Conservation (phyloP, 768 basidiomycete genomes). For the Leccinum sublutescens region DNA sequence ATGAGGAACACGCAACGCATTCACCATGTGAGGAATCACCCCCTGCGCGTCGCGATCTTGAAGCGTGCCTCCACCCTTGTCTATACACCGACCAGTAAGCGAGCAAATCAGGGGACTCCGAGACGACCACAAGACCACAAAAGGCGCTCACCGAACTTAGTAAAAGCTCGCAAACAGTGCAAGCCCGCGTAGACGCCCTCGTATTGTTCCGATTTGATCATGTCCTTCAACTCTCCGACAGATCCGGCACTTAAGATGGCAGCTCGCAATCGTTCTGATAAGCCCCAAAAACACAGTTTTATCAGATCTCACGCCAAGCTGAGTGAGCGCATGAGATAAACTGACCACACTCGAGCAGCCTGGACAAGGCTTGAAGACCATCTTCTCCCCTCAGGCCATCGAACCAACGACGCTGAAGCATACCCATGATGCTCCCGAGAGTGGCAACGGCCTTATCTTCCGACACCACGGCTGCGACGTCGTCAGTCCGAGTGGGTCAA, state of each 20-base stretch:
- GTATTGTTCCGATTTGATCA: slow-evolving; percentile 12
- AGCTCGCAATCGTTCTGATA: too few relatives aligned
- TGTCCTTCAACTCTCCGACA: slow-evolving; percentile 12
- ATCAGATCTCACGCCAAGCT: too few relatives aligned
- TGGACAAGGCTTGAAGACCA: too few relatives aligned
- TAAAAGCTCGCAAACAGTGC: slow-evolving; percentile 23
- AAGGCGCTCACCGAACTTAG: slow-evolving; percentile 16
- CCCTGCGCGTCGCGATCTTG: background rate
- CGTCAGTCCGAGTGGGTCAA: too few relatives aligned
- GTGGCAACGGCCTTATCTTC: too few relatives aligned
- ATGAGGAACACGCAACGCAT: slow-evolving; percentile 15
- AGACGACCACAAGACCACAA: background rate
- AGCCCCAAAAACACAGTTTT: too few relatives aligned
- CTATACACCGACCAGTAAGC: background rate
- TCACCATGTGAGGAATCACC: slow-evolving; percentile 16
- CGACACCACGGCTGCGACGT: too few relatives aligned
- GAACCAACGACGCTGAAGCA: too few relatives aligned
- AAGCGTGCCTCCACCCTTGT: slow-evolving; percentile 2
- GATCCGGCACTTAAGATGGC: background rate
- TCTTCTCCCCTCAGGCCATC: too few relatives aligned
- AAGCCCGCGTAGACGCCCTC: slow-evolving; percentile 17
- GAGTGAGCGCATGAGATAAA: too few relatives aligned
- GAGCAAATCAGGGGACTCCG: background rate
- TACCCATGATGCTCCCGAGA: too few relatives aligned
- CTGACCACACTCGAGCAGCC: too few relatives aligned